Base-by-base conservation (phyloP, 371 early-diverging fungal genomes). In the Actinomortierella wolfii region DNA sequence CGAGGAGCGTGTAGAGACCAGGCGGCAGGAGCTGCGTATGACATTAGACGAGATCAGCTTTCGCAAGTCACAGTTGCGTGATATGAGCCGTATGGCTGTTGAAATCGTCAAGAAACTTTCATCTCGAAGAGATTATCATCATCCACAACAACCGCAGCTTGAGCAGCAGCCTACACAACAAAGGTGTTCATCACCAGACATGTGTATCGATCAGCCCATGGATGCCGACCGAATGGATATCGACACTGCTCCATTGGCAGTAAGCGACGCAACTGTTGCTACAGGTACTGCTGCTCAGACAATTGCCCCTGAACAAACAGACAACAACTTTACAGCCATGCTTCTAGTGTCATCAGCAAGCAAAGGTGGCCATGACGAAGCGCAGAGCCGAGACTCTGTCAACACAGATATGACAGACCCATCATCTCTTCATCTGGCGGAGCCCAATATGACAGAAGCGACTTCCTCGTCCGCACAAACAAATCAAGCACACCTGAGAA, bases 31-130 rank as follows among this genome's bases (percentile, higher is more conserved):
- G 23, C 51, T 73, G 43, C 65, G 51, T 50, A 73, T 63, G 15
- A 61, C 59, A 24, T 51, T 73, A 18, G 73, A 73, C 26, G 73
- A 73, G 55, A 73, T 73, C 20, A 66, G 66, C 25, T 73, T 66
- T 26, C 56, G 73, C 21, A 73, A 66, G 57, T 62, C 63, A 41
- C 73, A 73, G 28, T 53, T 73, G 14, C 56, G 73, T 15, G 73
- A 73, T 43, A 73, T 73, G 73, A 62, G 66, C 25, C 13, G 65
- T 21, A 46, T 73, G 56, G 73, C 73, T 0, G 73, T 62, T 3
- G 73, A 73, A 42, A 66, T 73, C 54, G 73, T 73, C 24, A 57
- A 45, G 48, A 64, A 61, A 20, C 54, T 71, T 18, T 65, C 57
- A 7, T 57, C 51, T 11, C 47, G 47, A 47, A 15, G 8, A 20